Evolutionary conservation across 352 stramenopile genomes (phyloP), one percentile per base, ranked within the genome.

Genomic region (Phytophthora syringae): DNA sequence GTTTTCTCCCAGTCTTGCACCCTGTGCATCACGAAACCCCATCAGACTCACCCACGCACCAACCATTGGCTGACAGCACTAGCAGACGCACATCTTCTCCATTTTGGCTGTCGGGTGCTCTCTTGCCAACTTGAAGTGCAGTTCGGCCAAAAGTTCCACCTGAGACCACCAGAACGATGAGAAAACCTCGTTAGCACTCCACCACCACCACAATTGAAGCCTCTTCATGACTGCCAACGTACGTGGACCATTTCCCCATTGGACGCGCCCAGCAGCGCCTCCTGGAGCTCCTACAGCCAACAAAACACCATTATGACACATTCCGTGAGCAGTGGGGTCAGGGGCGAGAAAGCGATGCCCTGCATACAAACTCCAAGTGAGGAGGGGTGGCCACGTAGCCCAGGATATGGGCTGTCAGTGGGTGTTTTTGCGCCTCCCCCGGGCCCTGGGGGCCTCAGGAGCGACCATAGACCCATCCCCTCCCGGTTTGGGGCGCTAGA

Each of bases 1-100:
- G 80, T 77, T 48, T 82, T 83, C 67, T 95, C 85, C 87, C 87
- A 95, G 59, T 94, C 87, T 67, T 93, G 82, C 24, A 92, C 63
- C 85, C 87, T 95, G 51, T 63, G 21, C n/a, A 28, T 9, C 21
- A 44, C 61, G 13, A 52, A 57, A 37, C 36, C 40, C 10, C 49
- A 52, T 77, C 15, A 74, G 59, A 22, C 51, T 24, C 13, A 50
- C 22, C 11, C 27, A 42, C 54, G 36, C 16, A 21, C 20, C 61
- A 71, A 60, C 44, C 53, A 40, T 43, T 55, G 37, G 24, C 48
- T 53, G 34, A 44, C 61, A 47, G 22, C 45, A 45, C 1, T 48
- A 48, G 21, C 9, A 12, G 30, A 83, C 81, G 36, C 52, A 93
- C 86, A 94, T 93, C 77, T 82, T 85, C 49, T 93, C 84, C 69